phyloP scores from a whole-genome alignment of 176 grass and related monocot species.

The Juncus effusus region DNA sequence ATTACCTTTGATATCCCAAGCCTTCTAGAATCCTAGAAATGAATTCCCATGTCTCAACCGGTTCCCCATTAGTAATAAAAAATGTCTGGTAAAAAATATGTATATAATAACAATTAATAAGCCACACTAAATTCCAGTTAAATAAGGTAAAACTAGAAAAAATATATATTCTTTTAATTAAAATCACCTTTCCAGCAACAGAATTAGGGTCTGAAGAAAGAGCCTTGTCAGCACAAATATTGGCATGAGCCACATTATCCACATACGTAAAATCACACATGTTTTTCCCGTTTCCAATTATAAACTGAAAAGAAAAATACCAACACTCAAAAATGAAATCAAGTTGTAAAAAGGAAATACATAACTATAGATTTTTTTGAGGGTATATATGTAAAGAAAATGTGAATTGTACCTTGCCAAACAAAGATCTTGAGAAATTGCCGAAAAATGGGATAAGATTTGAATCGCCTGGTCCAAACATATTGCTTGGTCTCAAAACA shows the following conservation, averaged over 20 bases:
- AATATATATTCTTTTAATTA: constrained; percentile 15
- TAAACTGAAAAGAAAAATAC: constrained; percentile 20
- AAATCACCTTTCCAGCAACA: constrained; percentile 29
- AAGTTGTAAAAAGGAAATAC: no score
- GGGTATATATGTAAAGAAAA: constrained; percentile 6
- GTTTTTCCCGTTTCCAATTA: constrained; percentile 26
- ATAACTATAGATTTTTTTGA: no score
- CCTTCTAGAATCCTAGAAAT: constrained; percentile 71
- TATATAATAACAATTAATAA: constrained; percentile 13
- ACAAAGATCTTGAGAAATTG: constrained; percentile 46
- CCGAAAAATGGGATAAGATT: constrained; percentile 49
- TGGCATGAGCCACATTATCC: constrained; percentile 25
- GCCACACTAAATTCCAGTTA: not conserved
- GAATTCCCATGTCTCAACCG: constrained; percentile 81
- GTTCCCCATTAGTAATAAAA: constrained; percentile 83
- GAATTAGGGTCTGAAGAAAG: constrained; percentile 18
- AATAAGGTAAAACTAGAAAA: constrained; percentile 5
- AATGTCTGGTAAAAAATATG: constrained; percentile 49
- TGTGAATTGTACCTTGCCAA: constrained; percentile 54
- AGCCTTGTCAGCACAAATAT: constrained; percentile 18
- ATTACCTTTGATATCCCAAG: constrained; percentile 77
- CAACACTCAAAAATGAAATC: no score
- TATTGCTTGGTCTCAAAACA: constrained; percentile 70
- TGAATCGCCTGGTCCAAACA: constrained; percentile 71
- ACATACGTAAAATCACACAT: constrained; percentile 23